These are phyloP conservation scores for Metschnikowia rubicola DNA, from an alignment of 805 yeast species.

Conservation along the genomic window DNA sequence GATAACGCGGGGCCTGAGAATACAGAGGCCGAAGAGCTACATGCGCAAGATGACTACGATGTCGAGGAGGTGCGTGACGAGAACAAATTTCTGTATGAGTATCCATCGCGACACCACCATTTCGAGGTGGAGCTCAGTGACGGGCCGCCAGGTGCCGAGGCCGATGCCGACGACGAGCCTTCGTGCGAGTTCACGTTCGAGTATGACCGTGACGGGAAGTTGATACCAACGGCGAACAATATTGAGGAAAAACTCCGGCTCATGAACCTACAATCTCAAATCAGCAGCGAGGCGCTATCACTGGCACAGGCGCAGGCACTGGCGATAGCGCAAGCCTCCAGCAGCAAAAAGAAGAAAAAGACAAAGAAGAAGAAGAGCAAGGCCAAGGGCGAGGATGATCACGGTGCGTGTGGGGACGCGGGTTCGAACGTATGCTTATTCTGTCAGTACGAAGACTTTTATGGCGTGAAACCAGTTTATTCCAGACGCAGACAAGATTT, in stretches of 20 bases:
- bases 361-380: slow-evolving; percentile 12
- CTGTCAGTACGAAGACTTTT: slow-evolving; percentile 52
- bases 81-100: slow-evolving; percentile 26
- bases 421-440: slow-evolving; percentile 37
- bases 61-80: slow-evolving; percentile 33
- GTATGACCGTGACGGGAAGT: slow-evolving; percentile 38
- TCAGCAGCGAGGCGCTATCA: slow-evolving; percentile 8
- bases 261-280: slow-evolving; percentile 26
- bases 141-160: slow-evolving; percentile 30
- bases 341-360: slow-evolving; percentile 15
- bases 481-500: slow-evolving; percentile 50
- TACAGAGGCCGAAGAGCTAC: slow-evolving; percentile 6
- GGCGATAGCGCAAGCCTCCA: slow-evolving; percentile 4
- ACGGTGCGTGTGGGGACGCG: neutral
- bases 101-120: slow-evolving; percentile 31
- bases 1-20: slow-evolving; percentile 25
- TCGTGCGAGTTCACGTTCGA: slow-evolving; percentile 46
- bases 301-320: slow-evolving; percentile 4
- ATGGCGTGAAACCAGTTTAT: slow-evolving; percentile 48
- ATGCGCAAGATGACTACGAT: slow-evolving; percentile 36
- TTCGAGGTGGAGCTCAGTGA: slow-evolving; percentile 41
- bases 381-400: slow-evolving; percentile 7
- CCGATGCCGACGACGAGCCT: slow-evolving; percentile 31
- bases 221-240: slow-evolving; percentile 36
- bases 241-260: slow-evolving; percentile 37